Evolutionary conservation across 1,284 basidiomycete species (phyloP).

Genomic region (Leccinum griseonigrum): DNA sequence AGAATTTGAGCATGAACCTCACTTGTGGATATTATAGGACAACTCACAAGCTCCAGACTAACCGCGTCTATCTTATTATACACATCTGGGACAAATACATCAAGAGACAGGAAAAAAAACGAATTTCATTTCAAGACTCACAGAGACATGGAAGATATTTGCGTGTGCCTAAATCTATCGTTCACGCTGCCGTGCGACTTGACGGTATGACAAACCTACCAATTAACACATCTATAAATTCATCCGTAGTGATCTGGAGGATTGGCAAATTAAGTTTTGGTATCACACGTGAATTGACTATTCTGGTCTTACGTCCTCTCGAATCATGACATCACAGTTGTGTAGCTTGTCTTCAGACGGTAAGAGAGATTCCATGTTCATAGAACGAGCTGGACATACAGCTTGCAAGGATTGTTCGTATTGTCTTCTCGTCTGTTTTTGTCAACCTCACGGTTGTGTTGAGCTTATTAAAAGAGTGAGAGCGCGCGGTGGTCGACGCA

Average conservation of each 20-base stretch:
- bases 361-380: slow-evolving; percentile 4
- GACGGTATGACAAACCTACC: slow-evolving; percentile 42
- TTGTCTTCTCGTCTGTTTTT: slow-evolving; percentile 93
- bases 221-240: slow-evolving; percentile 96
- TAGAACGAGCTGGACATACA: slow-evolving; percentile 48
- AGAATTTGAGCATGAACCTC: background rate
- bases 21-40: background rate
- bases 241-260: slow-evolving; percentile 86
- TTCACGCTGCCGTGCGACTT: slow-evolving; percentile 1
- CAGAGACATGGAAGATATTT: slow-evolving; percentile 94
- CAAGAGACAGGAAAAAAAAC: background rate
- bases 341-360: slow-evolving; percentile 69
- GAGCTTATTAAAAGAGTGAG: slow-evolving; percentile 48
- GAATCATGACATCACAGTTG: slow-evolving; percentile 95
- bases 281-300: background rate
- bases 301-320: slow-evolving; percentile 79
- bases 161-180: slow-evolving; percentile 62
- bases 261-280: background rate
- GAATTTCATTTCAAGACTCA: slow-evolving; percentile 36
- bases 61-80: slow-evolving; percentile 96
- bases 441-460: slow-evolving; percentile 92
- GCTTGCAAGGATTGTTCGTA: slow-evolving; percentile 85
- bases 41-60: slow-evolving; percentile 73
- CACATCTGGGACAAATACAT: slow-evolving; percentile 52
- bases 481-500: background rate